These are phyloP conservation scores for Xylariaceae sp. DNA, from an alignment of 2,329 filamentous ascomycete species.

Conservation along the genomic window DNA sequence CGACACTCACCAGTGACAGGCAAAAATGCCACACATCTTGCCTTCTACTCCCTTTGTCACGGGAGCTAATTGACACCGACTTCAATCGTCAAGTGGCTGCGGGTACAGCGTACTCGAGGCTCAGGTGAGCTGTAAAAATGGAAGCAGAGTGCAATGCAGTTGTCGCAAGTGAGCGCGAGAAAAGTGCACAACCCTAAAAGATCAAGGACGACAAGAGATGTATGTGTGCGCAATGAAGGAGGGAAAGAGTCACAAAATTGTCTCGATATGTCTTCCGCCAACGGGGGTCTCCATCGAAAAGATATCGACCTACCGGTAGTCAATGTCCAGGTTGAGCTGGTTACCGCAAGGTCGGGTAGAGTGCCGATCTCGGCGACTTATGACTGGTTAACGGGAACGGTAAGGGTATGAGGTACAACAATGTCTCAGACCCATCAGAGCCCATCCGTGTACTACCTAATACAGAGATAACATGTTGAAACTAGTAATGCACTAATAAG, in stretches of 20 bases:
- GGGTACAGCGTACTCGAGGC: too few relatives aligned
- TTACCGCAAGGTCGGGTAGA: constrained; percentile 8
- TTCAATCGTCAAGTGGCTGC: too few relatives aligned
- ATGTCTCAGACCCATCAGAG: background rate
- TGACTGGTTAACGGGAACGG: constrained; percentile 6
- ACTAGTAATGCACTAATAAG: constrained; percentile 4
- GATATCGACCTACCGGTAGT: too few relatives aligned
- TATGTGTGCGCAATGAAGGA: too few relatives aligned
- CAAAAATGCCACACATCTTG: constrained; percentile 96
- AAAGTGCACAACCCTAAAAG: too few relatives aligned
- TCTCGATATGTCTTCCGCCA: background rate
- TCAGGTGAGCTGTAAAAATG: too few relatives aligned
- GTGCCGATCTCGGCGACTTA: constrained; percentile 15
- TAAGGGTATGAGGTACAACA: background rate
- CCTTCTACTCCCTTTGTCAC: background rate
- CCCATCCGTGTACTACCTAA: background rate
- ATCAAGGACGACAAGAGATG: too few relatives aligned
- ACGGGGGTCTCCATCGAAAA: constrained; percentile 1
- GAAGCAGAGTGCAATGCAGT: too few relatives aligned
- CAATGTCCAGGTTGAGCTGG: constrained; percentile 4
- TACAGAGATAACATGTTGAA: background rate
- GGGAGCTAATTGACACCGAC: too few relatives aligned
- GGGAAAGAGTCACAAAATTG: too few relatives aligned
- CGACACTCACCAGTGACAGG: constrained; percentile 74
- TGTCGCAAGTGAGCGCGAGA: too few relatives aligned